Conservation (phyloP, 2,329 filamentous ascomycete genomes). For the Leptodontidium sp. region DNA sequence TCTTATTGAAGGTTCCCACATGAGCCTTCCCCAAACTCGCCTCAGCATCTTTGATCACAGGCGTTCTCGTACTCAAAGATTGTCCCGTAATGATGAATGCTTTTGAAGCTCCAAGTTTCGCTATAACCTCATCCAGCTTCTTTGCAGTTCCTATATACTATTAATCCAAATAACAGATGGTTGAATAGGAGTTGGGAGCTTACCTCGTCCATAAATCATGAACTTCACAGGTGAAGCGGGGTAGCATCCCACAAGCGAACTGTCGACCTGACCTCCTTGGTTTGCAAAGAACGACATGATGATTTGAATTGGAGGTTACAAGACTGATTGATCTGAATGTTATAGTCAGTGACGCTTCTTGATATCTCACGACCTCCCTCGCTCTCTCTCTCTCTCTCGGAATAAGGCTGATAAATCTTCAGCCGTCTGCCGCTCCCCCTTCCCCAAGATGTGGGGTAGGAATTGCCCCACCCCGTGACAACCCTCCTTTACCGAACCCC, state of each 20-base stretch:
- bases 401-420: constrained; percentile 14
- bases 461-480: constrained; percentile 12
- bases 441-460: constrained; percentile 1
- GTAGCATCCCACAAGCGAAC: constrained; percentile 33
- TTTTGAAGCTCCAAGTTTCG: constrained; percentile 51
- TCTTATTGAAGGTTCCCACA: constrained; percentile 62
- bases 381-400: not conserved
- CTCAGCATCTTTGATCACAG: constrained; percentile 60
- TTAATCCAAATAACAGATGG: not conserved
- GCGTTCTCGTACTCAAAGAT: constrained; percentile 61
- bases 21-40: constrained; percentile 54
- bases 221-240: constrained; percentile 33
- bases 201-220: constrained; percentile 40
- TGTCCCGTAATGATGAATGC: constrained; percentile 65
- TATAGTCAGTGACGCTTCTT: not conserved
- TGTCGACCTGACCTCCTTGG: constrained; percentile 30
- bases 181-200: not conserved
- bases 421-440: not conserved
- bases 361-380: not conserved
- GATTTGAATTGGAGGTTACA: not conserved
- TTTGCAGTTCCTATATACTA: constrained; percentile 28
- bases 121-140: constrained; percentile 28
- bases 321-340: no score
- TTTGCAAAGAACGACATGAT: constrained; percentile 33
- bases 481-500: not conserved